Evolutionary conservation across 164 flowering plant genomes (phyloP).

Genomic region (Litsea cubeba): DNA sequence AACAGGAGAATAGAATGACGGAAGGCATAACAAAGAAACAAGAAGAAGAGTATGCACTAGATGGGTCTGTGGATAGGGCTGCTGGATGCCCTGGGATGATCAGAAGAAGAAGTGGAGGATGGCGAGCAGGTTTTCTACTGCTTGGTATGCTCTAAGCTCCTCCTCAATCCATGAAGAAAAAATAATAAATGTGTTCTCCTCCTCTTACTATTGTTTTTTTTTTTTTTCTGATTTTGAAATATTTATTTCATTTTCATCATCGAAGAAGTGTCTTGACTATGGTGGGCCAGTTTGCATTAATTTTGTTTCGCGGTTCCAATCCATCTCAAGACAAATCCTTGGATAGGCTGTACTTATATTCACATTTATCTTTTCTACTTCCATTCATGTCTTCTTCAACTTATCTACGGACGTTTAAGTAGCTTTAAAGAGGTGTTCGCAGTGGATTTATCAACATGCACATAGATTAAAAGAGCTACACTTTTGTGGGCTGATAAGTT

Average conservation of each 20-base stretch:
- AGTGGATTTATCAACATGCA: too few species aligned
- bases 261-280: too few species aligned
- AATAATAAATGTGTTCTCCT: not conserved
- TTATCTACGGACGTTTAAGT: too few species aligned
- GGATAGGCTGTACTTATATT: too few species aligned
- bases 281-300: too few species aligned
- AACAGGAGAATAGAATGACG: not conserved
- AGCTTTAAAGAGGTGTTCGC: too few species aligned
- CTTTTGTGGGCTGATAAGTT: not conserved
- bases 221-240: not conserved
- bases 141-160: slow-evolving; percentile 38
- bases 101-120: slow-evolving; percentile 51
- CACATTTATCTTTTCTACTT: too few species aligned
- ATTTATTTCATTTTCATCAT: not conserved
- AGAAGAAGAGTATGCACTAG: slow-evolving; percentile 48
- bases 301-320: too few species aligned
- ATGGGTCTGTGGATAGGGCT: slow-evolving; percentile 65
- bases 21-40: slow-evolving; percentile 11
- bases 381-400: too few species aligned
- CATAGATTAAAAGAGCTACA: too few species aligned
- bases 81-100: slow-evolving; percentile 62
- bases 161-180: not conserved
- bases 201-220: too few species aligned
- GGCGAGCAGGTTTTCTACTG: slow-evolving; percentile 68
- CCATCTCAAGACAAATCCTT: too few species aligned